Base-by-base conservation (phyloP, 208 protist genomes). In the Crithidia expoeki region DNA sequence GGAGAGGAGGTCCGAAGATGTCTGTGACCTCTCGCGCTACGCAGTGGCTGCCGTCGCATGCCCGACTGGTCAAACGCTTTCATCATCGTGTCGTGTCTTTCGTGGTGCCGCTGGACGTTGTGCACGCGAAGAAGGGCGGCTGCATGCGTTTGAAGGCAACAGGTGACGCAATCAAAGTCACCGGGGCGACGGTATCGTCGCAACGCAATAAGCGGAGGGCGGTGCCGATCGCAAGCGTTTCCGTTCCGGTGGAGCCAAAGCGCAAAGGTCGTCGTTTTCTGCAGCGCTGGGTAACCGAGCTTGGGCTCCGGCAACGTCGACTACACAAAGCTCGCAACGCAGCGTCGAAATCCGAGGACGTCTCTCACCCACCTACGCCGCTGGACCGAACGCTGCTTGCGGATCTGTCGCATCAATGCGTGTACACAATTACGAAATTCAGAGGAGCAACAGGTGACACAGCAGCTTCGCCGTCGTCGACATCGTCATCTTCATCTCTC, bases 31-130 rank as follows among this genome's bases (percentile, higher is more conserved):
- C 25, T 1, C 60, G 12, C 32, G 57, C 61, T 1, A 40, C 68
- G 27, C 73, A 77, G 21, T 90, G 84, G 88, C 75, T 93, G 33
- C 88, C 88, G 32, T 88, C 84, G 11, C 88, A 90, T 63, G 50
- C 51, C 10, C 73, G 73, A 4, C 56, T 87, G 17, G 69, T 76
- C 30, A 77, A 79, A 42, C 78, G 74, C 27, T 88, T 87, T 71
- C 83, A 82, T 53, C 71, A 79, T 38, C 58, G 49, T 38, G 34
- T 59, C 4, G 40, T 76, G 21, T 40, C 57, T 6, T 10, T 76
- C 28, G 62, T 60, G 17, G 32, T 76, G 2, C 59, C 72, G 32
- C 74, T 36, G 2, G 42, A 46, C 44, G 46, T 58, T 25, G 53
- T 51, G 12, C 57, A 68, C 30, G 40, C 46, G 28, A 17, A 16